These are phyloP conservation scores for Colletotrichum gigasporum DNA, from an alignment of 2,329 filamentous ascomycete genomes.

Conservation along the genomic window DNA sequence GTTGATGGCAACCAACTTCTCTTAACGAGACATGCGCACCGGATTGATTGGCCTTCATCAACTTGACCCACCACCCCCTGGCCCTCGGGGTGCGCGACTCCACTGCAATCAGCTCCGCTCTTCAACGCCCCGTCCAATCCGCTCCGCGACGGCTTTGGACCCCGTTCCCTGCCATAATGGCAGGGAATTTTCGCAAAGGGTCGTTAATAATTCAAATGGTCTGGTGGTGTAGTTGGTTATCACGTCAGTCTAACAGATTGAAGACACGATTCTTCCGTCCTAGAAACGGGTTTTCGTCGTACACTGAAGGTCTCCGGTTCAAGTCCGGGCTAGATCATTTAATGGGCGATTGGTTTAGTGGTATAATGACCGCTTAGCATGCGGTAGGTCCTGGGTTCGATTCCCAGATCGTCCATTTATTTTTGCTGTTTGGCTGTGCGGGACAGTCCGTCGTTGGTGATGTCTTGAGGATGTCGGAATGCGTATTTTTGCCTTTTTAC, in stretches of 20 bases:
- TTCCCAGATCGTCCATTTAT: conserved; percentile 27
- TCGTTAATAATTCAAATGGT: neutral
- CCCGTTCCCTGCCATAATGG: neutral
- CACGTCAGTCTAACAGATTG: conserved; percentile 55
- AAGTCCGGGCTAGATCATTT: conserved; percentile 30
- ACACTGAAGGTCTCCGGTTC: conserved; percentile 32
- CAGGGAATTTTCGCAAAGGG: rapidly evolving
- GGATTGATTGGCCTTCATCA: conserved; percentile 14
- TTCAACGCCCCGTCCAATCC: neutral
- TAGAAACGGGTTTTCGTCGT: too few relatives aligned
- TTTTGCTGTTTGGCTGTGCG: neutral
- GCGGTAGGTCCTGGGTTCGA: conserved; percentile 32
- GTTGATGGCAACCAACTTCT: conserved; percentile 4
- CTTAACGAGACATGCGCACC: neutral
- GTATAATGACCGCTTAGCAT: conserved; percentile 32
- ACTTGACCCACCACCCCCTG: conserved; percentile 20
- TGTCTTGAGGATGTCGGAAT: too few relatives aligned
- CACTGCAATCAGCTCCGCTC: neutral
- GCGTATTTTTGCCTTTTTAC: too few relatives aligned
- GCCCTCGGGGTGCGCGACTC: conserved; percentile 6
- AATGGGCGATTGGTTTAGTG: conserved; percentile 29
- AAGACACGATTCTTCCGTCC: neutral
- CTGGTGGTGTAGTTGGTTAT: conserved; percentile 54
- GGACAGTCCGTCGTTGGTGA: too few relatives aligned
- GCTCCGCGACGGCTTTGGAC: neutral